Conservation (phyloP, 2,329 filamentous ascomycete genomes). For the Xylariomycetidae sp. region DNA sequence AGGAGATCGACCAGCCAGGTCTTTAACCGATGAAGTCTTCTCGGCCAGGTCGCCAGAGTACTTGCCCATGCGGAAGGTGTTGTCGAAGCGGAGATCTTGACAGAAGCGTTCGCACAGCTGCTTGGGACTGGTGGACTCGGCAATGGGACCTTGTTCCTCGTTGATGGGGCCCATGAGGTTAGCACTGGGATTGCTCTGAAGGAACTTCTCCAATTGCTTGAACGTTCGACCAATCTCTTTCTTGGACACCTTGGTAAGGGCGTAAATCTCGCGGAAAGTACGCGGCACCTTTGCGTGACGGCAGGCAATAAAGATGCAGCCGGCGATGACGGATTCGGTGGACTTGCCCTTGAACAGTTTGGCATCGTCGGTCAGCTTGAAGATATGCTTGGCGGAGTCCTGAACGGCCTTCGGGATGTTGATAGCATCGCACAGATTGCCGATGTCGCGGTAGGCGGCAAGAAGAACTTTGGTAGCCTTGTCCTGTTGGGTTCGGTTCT, state of each 20-base stretch:
- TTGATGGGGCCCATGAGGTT: conserved; percentile 63
- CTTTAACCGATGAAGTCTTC: conserved; percentile 68
- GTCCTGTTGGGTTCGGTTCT: conserved; percentile 70
- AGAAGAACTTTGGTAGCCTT: conserved; percentile 78
- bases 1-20: conserved; percentile 86
- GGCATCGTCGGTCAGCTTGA: conserved; percentile 88
- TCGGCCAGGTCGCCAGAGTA: conserved; percentile 74
- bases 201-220: conserved; percentile 85
- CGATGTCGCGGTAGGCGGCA: conserved; percentile 84
- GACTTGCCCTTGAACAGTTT: conserved; percentile 94
- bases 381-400: conserved; percentile 89
- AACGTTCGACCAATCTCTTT: conserved; percentile 97
- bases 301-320: conserved; percentile 96
- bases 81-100: conserved; percentile 69
- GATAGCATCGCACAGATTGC: conserved; percentile 77
- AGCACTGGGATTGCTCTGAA: conserved; percentile 57
- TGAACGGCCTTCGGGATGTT: conserved; percentile 74
- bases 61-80: conserved; percentile 67
- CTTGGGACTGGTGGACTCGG: conserved; percentile 70
- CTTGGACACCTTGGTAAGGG: conserved; percentile 87
- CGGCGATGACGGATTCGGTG: conserved; percentile 87
- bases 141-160: conserved; percentile 35
- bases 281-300: conserved; percentile 81
- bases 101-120: conserved; percentile 89
- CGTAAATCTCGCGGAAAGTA: conserved; percentile 91